Conservation (phyloP, 2,329 filamentous ascomycete genomes). For the Lachnellula occidentalis region DNA sequence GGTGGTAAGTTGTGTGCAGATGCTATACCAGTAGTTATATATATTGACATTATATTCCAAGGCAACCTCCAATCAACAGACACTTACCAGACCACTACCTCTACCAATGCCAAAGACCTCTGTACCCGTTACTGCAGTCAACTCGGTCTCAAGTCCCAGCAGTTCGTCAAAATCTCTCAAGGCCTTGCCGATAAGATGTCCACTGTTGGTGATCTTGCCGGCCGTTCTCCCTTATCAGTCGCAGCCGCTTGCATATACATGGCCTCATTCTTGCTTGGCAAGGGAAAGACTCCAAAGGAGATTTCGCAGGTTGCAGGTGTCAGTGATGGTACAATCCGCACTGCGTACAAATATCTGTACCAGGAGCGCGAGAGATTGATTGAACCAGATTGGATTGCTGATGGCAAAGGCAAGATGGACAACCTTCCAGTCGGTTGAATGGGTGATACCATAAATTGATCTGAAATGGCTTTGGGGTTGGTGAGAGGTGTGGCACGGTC, state of each 20-base stretch:
- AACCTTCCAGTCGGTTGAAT: slow-evolving; percentile 53
- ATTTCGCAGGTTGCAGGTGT: slow-evolving; percentile 83
- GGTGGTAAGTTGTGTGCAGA: slow-evolving; percentile 44
- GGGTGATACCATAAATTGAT: slow-evolving; percentile 25
- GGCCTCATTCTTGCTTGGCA: slow-evolving; percentile 79
- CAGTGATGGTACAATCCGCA: slow-evolving; percentile 94
- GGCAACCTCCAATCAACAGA: slow-evolving; percentile 34
- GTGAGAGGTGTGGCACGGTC: neutral
- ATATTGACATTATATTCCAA: slow-evolving; percentile 29
- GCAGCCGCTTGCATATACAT: slow-evolving; percentile 97
- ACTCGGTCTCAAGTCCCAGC: slow-evolving; percentile 65
- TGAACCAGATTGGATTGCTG: slow-evolving; percentile 66
- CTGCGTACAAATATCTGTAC: slow-evolving; percentile 87
- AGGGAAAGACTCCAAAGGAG: slow-evolving; percentile 74
- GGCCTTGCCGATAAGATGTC: slow-evolving; percentile 74
- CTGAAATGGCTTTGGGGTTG: neutral
- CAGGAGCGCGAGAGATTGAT: slow-evolving; percentile 68
- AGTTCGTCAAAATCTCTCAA: slow-evolving; percentile 74
- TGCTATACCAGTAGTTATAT: slow-evolving; percentile 17
- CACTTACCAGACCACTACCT: slow-evolving; percentile 67
- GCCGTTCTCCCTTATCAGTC: slow-evolving; percentile 88
- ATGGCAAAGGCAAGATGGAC: slow-evolving; percentile 64
- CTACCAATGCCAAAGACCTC: slow-evolving; percentile 76
- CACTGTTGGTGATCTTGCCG: slow-evolving; percentile 70
- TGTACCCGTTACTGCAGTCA: slow-evolving; percentile 86